A percentile compares a stretch with the other conserved stretches of the same genome.
These are phyloP conservation scores for Irpex sp. DNA, from an alignment of 1,284 basidiomycete species.

Conservation along the genomic window DNA sequence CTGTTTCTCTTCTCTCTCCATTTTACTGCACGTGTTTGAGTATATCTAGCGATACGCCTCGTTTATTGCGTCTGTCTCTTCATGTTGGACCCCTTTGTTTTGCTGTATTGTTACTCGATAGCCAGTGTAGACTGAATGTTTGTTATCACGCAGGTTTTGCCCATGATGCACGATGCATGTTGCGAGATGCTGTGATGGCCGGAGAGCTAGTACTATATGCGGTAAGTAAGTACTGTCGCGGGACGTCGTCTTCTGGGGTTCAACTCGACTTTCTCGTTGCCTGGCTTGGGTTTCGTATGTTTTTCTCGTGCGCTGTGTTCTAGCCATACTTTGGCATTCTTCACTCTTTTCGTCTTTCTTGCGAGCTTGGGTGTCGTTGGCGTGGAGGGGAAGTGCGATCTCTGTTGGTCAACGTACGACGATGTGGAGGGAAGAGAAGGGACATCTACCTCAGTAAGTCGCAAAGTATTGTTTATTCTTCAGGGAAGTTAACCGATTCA, in stretches of 20 bases:
- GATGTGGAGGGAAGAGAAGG: conserved; percentile 14
- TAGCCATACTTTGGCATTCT: not conserved
- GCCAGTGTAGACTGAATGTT: conserved; percentile 9
- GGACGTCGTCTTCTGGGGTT: not conserved
- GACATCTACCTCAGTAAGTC: conserved; percentile 12
- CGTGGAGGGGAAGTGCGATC: conserved; percentile 4
- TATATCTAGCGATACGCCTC: conserved; percentile 16
- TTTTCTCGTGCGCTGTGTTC: not conserved
- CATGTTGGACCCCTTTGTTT: not conserved
- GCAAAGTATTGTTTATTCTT: not conserved
- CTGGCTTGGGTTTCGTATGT: not conserved
- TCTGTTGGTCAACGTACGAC: conserved; percentile 11
- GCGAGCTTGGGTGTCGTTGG: conserved; percentile 5
- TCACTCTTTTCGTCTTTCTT: conserved; percentile 7
- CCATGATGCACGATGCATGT: not conserved
- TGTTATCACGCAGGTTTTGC: conserved; percentile 4
- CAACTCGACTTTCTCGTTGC: not conserved
- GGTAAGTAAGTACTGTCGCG: not conserved
- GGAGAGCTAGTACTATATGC: not conserved
- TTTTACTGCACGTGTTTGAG: conserved; percentile 14
- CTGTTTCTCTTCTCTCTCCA: conserved; percentile 3
- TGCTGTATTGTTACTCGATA: conserved; percentile 10
- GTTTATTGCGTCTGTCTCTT: conserved; percentile 8
- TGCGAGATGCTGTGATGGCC: not conserved
- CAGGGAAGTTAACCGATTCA: not conserved